phyloP scores from a whole-genome alignment of 192 early-diverging fungal species.

The Coemansia sp. region DNA sequence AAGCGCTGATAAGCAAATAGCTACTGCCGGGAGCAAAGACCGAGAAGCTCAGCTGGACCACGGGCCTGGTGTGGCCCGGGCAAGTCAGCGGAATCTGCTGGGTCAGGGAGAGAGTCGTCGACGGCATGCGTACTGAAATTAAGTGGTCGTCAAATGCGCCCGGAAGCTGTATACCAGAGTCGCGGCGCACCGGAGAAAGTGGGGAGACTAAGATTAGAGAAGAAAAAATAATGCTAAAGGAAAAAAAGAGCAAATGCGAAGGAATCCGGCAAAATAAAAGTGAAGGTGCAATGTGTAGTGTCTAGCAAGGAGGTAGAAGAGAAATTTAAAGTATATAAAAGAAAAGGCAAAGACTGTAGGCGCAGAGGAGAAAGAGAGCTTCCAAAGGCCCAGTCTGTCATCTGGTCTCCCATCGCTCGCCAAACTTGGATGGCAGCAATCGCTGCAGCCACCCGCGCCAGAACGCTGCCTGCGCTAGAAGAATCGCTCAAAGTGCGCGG shows the following conservation, averaged over 20 bases:
- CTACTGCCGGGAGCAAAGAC: slow-evolving; percentile 68
- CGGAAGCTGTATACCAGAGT: not conserved
- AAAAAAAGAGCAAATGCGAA: not conserved
- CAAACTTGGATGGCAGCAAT: not conserved
- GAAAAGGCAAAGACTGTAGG: not conserved
- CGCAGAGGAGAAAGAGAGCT: not conserved
- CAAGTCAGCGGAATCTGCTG: slow-evolving; percentile 81
- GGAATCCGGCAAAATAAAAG: slow-evolving; percentile 3
- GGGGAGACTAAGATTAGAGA: slow-evolving; percentile 5
- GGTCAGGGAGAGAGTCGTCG: slow-evolving; percentile 26
- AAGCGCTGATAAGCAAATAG: slow-evolving; percentile 85
- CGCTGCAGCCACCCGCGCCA: not conserved
- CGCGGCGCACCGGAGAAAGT: not conserved
- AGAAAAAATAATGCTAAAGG: slow-evolving; percentile 3
- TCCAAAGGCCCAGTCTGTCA: no score
- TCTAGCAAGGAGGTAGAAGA: no score
- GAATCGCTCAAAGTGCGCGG: slow-evolving; percentile 24
- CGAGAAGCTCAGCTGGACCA: slow-evolving; percentile 87
- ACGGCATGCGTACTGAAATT: slow-evolving; percentile 25
- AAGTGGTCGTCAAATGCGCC: slow-evolving; percentile 16
- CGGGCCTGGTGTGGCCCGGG: slow-evolving; percentile 89
- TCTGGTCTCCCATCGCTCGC: not conserved
- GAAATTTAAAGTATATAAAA: no score
- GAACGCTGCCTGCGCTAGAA: not conserved
- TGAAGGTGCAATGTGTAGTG: not conserved